phyloP scores from a whole-genome alignment of 768 basidiomycete species.

The Amanita fuliginea region DNA sequence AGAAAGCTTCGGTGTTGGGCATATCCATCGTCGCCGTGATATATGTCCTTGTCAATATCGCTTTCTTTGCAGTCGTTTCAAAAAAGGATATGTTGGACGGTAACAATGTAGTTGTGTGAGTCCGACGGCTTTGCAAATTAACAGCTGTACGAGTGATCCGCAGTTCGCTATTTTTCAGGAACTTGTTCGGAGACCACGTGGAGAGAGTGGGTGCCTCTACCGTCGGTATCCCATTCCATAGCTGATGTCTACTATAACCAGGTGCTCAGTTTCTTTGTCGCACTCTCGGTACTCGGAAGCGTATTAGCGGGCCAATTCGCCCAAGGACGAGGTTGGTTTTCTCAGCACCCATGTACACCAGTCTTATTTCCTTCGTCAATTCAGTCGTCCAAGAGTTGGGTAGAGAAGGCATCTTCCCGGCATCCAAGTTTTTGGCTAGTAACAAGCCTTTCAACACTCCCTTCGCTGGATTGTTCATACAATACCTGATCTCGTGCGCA shows the following conservation, averaged over 20 bases:
- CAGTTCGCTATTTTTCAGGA: conserved; percentile 66
- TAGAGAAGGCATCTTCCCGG: conserved; percentile 59
- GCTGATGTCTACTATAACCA: conserved; percentile 12
- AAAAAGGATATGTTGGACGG: conserved; percentile 59
- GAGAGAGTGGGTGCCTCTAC: conserved; percentile 33
- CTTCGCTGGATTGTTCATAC: conserved; percentile 46
- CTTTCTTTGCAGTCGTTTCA: conserved; percentile 67
- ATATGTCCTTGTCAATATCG: conserved; percentile 58
- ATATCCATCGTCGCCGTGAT: conserved; percentile 46
- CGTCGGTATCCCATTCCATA: not conserved
- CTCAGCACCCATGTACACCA: not conserved
- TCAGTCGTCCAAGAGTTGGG: conserved; percentile 67
- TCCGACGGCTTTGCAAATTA: conserved; percentile 2
- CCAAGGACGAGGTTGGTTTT: conserved; percentile 46
- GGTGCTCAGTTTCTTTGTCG: conserved; percentile 51
- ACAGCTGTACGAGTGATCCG: not conserved
- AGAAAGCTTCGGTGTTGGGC: conserved; percentile 56
- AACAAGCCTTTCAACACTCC: conserved; percentile 66
- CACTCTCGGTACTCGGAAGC: conserved; percentile 56
- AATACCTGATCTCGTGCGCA: conserved; percentile 47
- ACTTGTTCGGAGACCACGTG: conserved; percentile 51
- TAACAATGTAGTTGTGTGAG: conserved; percentile 58
- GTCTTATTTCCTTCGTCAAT: not conserved
- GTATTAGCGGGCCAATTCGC: conserved; percentile 52
- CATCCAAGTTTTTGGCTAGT: conserved; percentile 55